A percentile compares a stretch with the other conserved stretches of the same genome.
These are phyloP conservation scores for Asterophora lycoperdoides DNA, from an alignment of 768 basidiomycete species.

Conservation along the genomic window DNA sequence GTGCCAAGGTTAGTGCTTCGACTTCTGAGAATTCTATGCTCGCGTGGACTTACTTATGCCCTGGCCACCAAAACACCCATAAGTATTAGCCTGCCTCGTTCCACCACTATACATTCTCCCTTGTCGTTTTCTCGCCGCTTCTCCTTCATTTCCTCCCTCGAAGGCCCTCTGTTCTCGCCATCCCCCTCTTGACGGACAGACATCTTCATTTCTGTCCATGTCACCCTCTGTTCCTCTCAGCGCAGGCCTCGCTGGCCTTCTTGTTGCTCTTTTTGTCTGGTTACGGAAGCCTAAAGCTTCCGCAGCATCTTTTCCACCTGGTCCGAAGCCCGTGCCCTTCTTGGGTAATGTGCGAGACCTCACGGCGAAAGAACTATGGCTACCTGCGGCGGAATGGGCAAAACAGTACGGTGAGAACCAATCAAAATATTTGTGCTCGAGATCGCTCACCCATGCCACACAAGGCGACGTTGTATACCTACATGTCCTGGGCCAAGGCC, in stretches of 20 bases:
- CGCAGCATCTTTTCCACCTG: constrained; percentile 51
- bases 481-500: constrained; percentile 59
- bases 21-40: constrained; percentile 12
- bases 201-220: constrained; percentile 13
- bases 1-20: constrained; percentile 14
- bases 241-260: constrained; percentile 32
- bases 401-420: constrained; percentile 51
- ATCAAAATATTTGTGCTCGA: neutral
- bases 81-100: constrained; percentile 15
- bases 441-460: constrained; percentile 8
- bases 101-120: constrained; percentile 7
- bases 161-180: neutral
- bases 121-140: neutral
- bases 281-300: constrained; percentile 41
- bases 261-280: constrained; percentile 37
- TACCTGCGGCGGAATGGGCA: constrained; percentile 58
- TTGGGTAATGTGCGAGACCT: constrained; percentile 64
- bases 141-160: neutral
- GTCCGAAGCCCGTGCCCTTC: constrained; percentile 61
- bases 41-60: constrained; percentile 13
- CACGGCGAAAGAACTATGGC: constrained; percentile 59
- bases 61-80: constrained; percentile 14
- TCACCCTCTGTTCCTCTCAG: constrained; percentile 23
- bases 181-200: neutral
- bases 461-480: constrained; percentile 63